These are phyloP conservation scores for Metschnikowia colocasiae DNA, from an alignment of 805 yeast genomes.

Conservation along the genomic window DNA sequence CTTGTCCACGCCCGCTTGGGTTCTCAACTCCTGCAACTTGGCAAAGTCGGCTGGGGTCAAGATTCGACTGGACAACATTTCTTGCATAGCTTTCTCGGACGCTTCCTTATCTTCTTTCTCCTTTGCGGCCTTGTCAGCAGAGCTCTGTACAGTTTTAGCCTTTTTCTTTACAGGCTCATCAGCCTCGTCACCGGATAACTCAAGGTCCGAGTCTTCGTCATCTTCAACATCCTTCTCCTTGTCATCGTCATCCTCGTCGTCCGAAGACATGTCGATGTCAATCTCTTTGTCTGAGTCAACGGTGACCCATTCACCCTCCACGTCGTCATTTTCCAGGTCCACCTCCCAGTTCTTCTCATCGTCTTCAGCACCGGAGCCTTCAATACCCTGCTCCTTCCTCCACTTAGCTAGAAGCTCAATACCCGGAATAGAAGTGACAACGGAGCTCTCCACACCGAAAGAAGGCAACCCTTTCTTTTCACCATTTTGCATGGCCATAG, in stretches of 20 bases:
- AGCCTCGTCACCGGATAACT: conserved; percentile 32
- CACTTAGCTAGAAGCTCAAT: conserved; percentile 85
- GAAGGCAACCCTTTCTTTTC: conserved; percentile 50
- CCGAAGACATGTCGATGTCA: conserved; percentile 45
- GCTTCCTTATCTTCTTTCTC: conserved; percentile 8
- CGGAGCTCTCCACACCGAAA: conserved; percentile 70
- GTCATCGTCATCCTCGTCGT: conserved; percentile 42
- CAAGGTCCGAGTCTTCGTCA: conserved; percentile 33
- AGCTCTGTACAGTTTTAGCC: conserved; percentile 23
- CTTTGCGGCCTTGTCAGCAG: conserved; percentile 23
- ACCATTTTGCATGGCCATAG: conserved; percentile 67
- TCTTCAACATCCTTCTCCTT: conserved; percentile 31
- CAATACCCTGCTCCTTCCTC: conserved; percentile 60
- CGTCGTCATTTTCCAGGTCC: conserved; percentile 51
- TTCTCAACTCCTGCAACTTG: conserved; percentile 81
- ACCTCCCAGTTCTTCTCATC: conserved; percentile 58
- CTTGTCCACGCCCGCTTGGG: conserved; percentile 82
- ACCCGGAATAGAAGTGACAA: conserved; percentile 80
- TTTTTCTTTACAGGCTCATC: conserved; percentile 26
- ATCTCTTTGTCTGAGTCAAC: conserved; percentile 80
- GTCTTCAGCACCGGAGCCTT: conserved; percentile 47
- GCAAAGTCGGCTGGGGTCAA: conserved; percentile 98
- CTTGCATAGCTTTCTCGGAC: conserved; percentile 38
- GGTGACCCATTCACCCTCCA: conserved; percentile 90
- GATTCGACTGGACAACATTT: conserved; percentile 67